Evolutionary conservation across 2,329 filamentous ascomycete genomes (phyloP), one percentile per base, ranked within the genome.

Genomic region (Fusarium sp.): DNA sequence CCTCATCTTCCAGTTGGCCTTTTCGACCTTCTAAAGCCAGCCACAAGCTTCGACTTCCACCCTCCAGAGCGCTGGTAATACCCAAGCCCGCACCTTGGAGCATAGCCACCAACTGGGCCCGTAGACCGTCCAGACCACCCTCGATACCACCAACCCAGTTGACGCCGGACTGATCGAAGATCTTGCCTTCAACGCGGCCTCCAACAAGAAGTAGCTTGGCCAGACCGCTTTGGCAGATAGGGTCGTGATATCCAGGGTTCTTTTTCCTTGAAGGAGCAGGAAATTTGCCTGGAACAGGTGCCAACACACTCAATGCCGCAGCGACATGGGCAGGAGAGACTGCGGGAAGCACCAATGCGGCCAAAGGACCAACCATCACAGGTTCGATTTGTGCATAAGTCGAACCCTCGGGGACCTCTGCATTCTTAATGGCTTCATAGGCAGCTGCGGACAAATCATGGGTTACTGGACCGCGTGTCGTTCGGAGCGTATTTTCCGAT

Each of bases 161-260:
- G 45, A 88, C 76, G 51, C 91, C 90, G 10, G 89, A 87, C 42
- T 85, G 77, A 73, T 97, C 93, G 71, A 97, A 93, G 29, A 92
- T 86, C 75, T 88, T 89, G 62, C 91, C 91, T 73, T 99, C 95
- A 28, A 97, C 85, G 47, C 95, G 84, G 12, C 93, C 93, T 49
- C 93, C 95, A 12, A 99, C 79, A 31, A 99, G 78, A 75, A 96
- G 82, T 63, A 99, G 78, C 79, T 99, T 99, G 72, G 92, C 88
- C 68, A 99, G 75, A 7, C 91, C 95, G 64, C 81, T 86, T 77
- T 97, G 93, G 51, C 94, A 91, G 2, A 83, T 76, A 0, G 87
- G 83, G 53, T 97, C 94, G 75, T 96, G 85, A 77, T 93, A 97
- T 11, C 88, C 88, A 0, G 94, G 93, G 70, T 85, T 92, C 69